phyloP scores from a whole-genome alignment of 2,329 filamentous ascomycete genomes.

The Ophiostoma himal-ulmi region DNA sequence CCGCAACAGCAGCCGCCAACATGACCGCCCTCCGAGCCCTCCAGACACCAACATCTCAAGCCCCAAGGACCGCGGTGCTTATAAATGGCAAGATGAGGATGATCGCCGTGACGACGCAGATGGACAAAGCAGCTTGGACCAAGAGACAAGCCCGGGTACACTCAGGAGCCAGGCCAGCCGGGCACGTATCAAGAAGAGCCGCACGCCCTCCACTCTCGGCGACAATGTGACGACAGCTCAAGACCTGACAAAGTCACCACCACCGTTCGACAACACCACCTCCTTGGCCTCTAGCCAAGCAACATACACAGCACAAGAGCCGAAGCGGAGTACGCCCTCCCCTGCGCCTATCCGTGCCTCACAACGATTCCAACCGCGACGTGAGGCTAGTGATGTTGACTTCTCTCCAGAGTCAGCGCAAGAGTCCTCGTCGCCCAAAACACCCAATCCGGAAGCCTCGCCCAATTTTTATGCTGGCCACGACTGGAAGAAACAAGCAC shows the following conservation, averaged over 20 bases:
- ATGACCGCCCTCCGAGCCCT: constrained; percentile 54
- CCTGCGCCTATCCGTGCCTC: neutral
- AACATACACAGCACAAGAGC: constrained; percentile 35
- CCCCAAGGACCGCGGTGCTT: constrained; percentile 34
- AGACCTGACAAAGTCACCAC: constrained; percentile 46
- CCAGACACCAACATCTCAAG: constrained; percentile 57
- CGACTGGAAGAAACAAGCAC: constrained; percentile 32
- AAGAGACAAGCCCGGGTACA: constrained; percentile 24
- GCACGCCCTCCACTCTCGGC: constrained; percentile 21
- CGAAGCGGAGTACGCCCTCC: neutral
- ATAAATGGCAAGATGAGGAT: neutral
- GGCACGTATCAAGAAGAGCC: constrained; percentile 18
- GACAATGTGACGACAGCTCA: constrained; percentile 33
- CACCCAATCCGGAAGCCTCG: constrained; percentile 42
- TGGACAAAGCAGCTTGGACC: constrained; percentile 28
- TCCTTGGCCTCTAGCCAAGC: constrained; percentile 56
- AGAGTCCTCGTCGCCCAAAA: constrained; percentile 56
- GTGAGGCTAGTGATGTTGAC: constrained; percentile 41
- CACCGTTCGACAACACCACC: constrained; percentile 41
- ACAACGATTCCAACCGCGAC: constrained; percentile 24
- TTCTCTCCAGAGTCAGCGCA: constrained; percentile 47
- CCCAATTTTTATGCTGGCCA: constrained; percentile 22
- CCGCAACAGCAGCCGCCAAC: constrained; percentile 37
- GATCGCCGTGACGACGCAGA: constrained; percentile 12
- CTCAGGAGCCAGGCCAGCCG: constrained; percentile 18